Evolutionary conservation across 83 land plant genomes (phyloP), one percentile per base, ranked within the genome.

Genomic region (Picea mariana): DNA sequence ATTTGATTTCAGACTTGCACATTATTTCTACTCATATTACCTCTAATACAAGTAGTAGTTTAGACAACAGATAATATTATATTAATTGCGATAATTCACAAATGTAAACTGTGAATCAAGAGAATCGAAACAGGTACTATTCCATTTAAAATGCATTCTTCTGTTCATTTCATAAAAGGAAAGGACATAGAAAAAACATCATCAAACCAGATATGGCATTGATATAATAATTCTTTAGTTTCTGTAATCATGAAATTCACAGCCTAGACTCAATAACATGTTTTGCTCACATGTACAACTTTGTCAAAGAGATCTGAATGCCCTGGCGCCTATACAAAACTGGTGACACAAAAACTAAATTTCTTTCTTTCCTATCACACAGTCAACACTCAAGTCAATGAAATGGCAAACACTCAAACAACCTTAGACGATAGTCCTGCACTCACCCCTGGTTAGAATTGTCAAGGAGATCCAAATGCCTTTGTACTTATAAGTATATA

Each of bases 391-490:
- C 23, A 20, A 20, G 20, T 72, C 24, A 82, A 82, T 42, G 17
- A 81, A 64, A 3, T 17, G 80, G 27, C 20, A 21, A 24, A 73
- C 44, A 73, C 6, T 12, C 15, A 20, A 20, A 23, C 16, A 17
- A 17, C n/a, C 12, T 40, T 52, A 66, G 23, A 16, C 42, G 16
- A 58, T 1, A 17, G 62, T 27, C 24, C 15, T 49, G 11, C 7
- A 47, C 81, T 67, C 82, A 93, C 98, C 98, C 83, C 96, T 85
- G 62, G 98, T 68, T 9, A 97, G 92, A 76, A 95, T 93, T 21
- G 91, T 86, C 61, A 97, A 82, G 4, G 88, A 93, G 80, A 93
- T 95, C 98, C 98, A 95, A 31, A 97, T 97, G 20, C 99, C 99
- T 81, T 97, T 95, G 88, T 95, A 97, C 75, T 91, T 97, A 85